These are phyloP conservation scores for Solanum appendiculatum DNA, from an alignment of 257 asterid genomes.

Conservation along the genomic window DNA sequence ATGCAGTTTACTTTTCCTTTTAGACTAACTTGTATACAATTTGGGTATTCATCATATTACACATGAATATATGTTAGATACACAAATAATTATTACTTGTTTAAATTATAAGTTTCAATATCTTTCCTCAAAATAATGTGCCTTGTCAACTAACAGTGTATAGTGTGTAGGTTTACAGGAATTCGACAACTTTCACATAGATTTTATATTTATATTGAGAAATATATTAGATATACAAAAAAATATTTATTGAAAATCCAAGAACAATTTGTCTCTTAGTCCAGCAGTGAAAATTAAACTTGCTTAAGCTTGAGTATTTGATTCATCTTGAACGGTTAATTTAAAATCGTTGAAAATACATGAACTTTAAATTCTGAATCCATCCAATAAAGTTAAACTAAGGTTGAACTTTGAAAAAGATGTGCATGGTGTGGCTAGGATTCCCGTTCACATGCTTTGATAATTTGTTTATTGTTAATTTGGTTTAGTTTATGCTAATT, in stretches of 20 bases:
- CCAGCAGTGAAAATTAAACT: neutral
- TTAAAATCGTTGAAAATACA: neutral
- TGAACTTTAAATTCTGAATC: neutral
- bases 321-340: neutral
- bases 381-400: neutral
- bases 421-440: neutral
- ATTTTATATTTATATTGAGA: no score
- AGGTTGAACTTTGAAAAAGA: neutral
- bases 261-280: neutral
- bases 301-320: neutral
- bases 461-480: neutral
- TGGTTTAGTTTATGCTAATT: neutral
- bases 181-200: neutral
- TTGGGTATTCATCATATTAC: no score
- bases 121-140: neutral
- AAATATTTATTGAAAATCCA: neutral
- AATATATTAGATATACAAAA: no score
- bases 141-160: neutral
- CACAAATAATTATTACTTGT: neutral
- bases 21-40: neutral
- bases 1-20: neutral
- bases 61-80: neutral
- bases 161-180: no score
- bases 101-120: no score
- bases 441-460: neutral